phyloP scores from a whole-genome alignment of 2,329 filamentous ascomycete species.

The Thielaviopsis cerberus region DNA sequence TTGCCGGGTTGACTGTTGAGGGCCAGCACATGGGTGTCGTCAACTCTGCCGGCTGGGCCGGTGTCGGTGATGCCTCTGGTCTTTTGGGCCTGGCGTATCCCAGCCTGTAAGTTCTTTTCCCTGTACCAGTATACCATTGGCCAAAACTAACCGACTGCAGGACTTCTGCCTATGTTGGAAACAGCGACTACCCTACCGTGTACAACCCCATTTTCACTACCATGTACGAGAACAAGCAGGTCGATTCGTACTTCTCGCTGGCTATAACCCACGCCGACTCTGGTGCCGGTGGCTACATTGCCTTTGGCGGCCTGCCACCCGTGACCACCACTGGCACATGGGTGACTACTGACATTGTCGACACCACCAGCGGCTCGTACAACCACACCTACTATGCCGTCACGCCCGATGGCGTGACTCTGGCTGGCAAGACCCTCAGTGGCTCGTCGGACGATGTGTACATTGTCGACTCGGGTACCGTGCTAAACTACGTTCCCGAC shows the following conservation, averaged over 20 bases:
- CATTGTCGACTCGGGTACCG: slow-evolving; percentile 17
- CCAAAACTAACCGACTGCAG: neutral
- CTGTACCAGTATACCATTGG: neutral
- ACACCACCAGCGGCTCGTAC: neutral
- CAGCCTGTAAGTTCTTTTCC: slow-evolving; percentile 1
- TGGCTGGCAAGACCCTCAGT: slow-evolving; percentile 8
- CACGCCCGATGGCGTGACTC: slow-evolving; percentile 14
- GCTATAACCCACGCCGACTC: neutral
- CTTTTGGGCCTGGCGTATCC: slow-evolving; percentile 6
- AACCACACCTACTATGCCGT: slow-evolving; percentile 9
- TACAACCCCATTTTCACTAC: slow-evolving; percentile 7
- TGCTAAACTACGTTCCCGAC: slow-evolving; percentile 16
- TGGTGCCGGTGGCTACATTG: slow-evolving; percentile 4
- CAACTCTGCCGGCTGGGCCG: slow-evolving; percentile 1
- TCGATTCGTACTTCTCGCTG: slow-evolving; percentile 2
- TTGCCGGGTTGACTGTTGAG: slow-evolving; percentile 4
- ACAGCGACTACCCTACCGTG: neutral
- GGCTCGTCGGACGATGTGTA: slow-evolving; percentile 6
- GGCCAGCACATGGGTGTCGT: slow-evolving; percentile 5
- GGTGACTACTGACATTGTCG: slow-evolving; percentile 2
- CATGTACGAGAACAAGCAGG: neutral
- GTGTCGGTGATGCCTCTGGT: slow-evolving; percentile 1
- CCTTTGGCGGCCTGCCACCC: slow-evolving; percentile 7
- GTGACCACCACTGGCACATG: neutral
- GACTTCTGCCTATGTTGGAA: slow-evolving; percentile 4